Percentiles rank a stretch among this genome's conserved stretches.
Conservation (phyloP, 306 rosid genomes). For the Vachellia pachyceras region DNA sequence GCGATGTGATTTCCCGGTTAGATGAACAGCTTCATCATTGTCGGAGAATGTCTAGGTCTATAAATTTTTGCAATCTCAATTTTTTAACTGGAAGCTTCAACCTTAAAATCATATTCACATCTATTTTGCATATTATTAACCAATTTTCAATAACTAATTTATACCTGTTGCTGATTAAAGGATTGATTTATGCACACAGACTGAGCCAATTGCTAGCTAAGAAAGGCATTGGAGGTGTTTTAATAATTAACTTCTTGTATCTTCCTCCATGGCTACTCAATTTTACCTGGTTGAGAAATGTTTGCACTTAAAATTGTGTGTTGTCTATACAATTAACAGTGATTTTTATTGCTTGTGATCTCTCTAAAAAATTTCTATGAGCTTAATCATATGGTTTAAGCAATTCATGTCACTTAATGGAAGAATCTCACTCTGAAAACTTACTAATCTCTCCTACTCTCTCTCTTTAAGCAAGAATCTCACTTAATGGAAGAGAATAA, state of each 20-base stretch:
- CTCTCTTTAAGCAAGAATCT: too few species aligned
- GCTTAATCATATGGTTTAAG: neutral
- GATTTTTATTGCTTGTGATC: neutral
- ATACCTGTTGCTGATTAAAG: conserved; percentile 13
- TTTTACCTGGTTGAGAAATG: neutral
- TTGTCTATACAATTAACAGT: neutral
- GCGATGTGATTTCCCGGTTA: conserved; percentile 4
- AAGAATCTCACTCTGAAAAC: too few species aligned
- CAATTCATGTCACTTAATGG: too few species aligned
- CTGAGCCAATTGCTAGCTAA: neutral
- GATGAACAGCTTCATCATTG: conserved; percentile 19
- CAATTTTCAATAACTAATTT: conserved; percentile 1
- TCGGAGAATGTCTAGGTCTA: conserved; percentile 17
- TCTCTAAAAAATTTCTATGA: neutral
- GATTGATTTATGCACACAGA: neutral
- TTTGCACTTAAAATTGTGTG: neutral
- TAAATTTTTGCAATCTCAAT: neutral
- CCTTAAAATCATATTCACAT: neutral
- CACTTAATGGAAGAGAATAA: too few species aligned
- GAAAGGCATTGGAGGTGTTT: neutral
- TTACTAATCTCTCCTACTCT: neutral
- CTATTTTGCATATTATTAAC: neutral
- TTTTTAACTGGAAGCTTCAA: neutral
- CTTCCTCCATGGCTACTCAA: neutral
- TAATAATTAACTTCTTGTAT: neutral